Base-by-base conservation (phyloP, 768 basidiomycete species). In the Mycena albidolilacea region DNA sequence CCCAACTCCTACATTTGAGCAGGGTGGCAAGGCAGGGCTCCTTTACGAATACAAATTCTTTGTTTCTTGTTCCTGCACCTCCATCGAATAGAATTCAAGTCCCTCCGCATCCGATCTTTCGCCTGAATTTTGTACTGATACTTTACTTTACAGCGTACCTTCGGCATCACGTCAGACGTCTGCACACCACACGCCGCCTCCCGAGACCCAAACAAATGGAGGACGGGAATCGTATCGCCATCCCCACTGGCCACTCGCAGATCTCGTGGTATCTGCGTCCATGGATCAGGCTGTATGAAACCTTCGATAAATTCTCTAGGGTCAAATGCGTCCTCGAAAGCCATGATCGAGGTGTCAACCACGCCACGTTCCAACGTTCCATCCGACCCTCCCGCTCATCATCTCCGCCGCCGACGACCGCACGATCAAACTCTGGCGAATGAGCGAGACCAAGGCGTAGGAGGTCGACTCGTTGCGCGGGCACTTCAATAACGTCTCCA, bases 401-500 rank as follows among this genome's bases (percentile, higher is more conserved):
- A 93, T 99, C 71, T 99, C 98, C 30, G 95, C 96, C 71, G 96
- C 94, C 50, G 97, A 99, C 79, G 98, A 99, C 81, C 90, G 98
- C 50, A 95, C 97, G 60, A 96, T 99, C 86, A 99, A 98, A 85
- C 93, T 99, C 17, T 99, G 98, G 98, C 87, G 98, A 74, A 99
- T 99, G 98, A 96, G 93, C 81, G 98, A 99, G 81, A 97, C 95
- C 41, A 98, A 96, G 83, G 98, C 98, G 0, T 99, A 97, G 98
- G 98, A 99, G 83, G 97, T 99, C 43, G 98, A 99, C 81, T 94
- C 96, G 12, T 99, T 96, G 85, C 89, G 97, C 68, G 98, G 98
- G 0, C 98, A 99, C 81, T 99, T 98, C 85, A 98, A 98, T 87
- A 98, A 99, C 76, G 97, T 99, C 70, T 96, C 95, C 17, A 94